Base-by-base conservation (phyloP, 768 basidiomycete species). In the Suillus subluteus region DNA sequence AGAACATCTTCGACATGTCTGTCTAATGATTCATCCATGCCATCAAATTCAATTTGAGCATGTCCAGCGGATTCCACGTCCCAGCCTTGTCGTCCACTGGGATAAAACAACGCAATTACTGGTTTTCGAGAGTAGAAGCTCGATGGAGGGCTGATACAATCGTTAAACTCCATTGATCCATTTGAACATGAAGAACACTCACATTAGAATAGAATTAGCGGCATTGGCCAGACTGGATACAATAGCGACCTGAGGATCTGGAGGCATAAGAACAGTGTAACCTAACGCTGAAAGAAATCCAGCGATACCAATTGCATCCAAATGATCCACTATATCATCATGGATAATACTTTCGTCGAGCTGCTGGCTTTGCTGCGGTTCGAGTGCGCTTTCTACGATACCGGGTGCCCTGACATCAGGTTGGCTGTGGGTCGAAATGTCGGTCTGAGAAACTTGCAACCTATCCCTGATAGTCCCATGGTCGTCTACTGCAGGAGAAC, bases 241-340 rank as follows among this genome's bases (percentile, higher is more conserved):
- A 4, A 89, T 90, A 18, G 89, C 84, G 50, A 95, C 86, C 71
- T 91, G 86, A 2, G 89, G 87, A 73, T 95, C 93, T 89, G 73
- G 58, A 61, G 63, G 67, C 62, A 63, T 50, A 68, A 41, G 62
- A 54, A 44, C 18, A 35, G 62, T 67, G 65, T 58, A 67, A 62
- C 35, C 18, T 23, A 13, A 67, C 43, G 37, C 55, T 9, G 12
- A n/a, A 43, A 32, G 55, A 16, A 32, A 62, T 52, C 41, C 48
- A 40, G 32, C 70, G 81, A 55, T 70, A 89, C 91, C 91, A 66
- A 93, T 91, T 52, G 88, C 89, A 76, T 95, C 93, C 69, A 95
- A 78, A 74, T 94, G 89, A 67, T 94, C 93, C 6, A 95, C 91
- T 58, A 94, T 86, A 70, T 92, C 90, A 71, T 94, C 91, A 67